These are phyloP conservation scores for Colletotrichum sp. DNA, from an alignment of 2,329 filamentous ascomycete species.

Conservation along the genomic window DNA sequence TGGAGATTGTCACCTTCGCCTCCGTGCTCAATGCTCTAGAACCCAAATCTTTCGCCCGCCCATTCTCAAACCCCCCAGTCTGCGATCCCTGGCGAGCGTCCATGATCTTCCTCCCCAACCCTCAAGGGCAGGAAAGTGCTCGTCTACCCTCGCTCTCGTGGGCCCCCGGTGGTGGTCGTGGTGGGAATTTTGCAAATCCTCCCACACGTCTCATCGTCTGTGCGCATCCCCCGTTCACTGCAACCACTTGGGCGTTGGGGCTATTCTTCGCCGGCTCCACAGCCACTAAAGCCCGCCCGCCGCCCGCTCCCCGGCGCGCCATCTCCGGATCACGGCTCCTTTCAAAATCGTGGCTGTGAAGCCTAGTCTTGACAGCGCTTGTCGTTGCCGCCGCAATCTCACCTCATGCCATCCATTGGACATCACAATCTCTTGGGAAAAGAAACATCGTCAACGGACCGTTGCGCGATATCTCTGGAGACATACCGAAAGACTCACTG, in stretches of 20 bases:
- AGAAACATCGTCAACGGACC: neutral
- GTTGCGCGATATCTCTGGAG: neutral
- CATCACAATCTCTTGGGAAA: neutral
- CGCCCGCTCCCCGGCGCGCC: neutral
- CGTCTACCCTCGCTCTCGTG: neutral
- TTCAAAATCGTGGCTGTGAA: neutral
- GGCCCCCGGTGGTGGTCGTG: neutral
- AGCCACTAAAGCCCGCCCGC: neutral
- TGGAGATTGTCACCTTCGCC: constrained; percentile 14
- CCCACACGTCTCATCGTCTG: constrained; percentile 10
- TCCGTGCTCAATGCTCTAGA: constrained; percentile 7
- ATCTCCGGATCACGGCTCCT: constrained; percentile 1
- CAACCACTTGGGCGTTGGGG: neutral
- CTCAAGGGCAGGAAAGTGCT: neutral
- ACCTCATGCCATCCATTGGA: neutral
- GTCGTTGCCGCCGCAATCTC: neutral
- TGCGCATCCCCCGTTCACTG: constrained; percentile 1
- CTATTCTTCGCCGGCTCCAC: neutral
- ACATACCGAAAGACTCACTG: neutral
- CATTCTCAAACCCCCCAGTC: neutral
- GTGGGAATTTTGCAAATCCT: neutral
- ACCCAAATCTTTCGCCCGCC: neutral
- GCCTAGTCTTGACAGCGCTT: neutral
- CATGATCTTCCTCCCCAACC: neutral
- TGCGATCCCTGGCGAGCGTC: neutral